Conservation (phyloP, 83 land plant species). For the Picea abies region DNA sequence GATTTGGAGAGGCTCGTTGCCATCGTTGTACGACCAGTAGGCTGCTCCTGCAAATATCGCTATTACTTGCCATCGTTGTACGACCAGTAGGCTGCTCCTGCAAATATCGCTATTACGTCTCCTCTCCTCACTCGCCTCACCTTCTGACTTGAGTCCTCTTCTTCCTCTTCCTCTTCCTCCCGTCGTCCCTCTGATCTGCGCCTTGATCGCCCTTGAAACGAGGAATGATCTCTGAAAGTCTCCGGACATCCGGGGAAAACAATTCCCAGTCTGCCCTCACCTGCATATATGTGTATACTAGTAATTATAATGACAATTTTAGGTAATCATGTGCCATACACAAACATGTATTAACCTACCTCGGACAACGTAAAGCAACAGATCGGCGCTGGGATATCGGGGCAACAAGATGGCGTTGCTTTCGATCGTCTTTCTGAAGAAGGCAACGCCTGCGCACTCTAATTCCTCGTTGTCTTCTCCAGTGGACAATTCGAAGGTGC, state of each 20-base stretch:
- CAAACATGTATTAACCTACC: slow-evolving; percentile 4
- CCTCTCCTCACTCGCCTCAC: slow-evolving; percentile 21
- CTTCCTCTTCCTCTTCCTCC: not conserved
- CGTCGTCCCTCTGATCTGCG: not conserved
- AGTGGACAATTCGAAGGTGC: slow-evolving; percentile 13
- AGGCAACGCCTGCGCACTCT: slow-evolving; percentile 36
- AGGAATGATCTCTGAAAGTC: too few species aligned
- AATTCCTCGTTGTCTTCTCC: slow-evolving; percentile 28
- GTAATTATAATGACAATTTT: too few species aligned
- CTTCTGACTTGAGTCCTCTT: slow-evolving; percentile 29
- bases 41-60: slow-evolving; percentile 33
- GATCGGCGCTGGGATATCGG: slow-evolving; percentile 15
- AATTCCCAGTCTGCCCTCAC: too few species aligned
- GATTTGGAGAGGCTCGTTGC: slow-evolving; percentile 17
- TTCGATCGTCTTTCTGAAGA: slow-evolving; percentile 21
- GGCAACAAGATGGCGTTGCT: slow-evolving; percentile 25
- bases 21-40: slow-evolving; percentile 50
- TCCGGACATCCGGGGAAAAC: too few species aligned
- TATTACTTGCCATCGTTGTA: too few species aligned
- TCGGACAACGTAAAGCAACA: slow-evolving; percentile 26
- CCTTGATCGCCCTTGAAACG: too few species aligned
- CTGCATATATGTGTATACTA: too few species aligned
- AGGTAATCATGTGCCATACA: too few species aligned
- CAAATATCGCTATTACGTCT: slow-evolving; percentile 39
- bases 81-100: too few species aligned